phyloP scores from a whole-genome alignment of 257 asterid genomes.

The Solanum chiquidenum region DNA sequence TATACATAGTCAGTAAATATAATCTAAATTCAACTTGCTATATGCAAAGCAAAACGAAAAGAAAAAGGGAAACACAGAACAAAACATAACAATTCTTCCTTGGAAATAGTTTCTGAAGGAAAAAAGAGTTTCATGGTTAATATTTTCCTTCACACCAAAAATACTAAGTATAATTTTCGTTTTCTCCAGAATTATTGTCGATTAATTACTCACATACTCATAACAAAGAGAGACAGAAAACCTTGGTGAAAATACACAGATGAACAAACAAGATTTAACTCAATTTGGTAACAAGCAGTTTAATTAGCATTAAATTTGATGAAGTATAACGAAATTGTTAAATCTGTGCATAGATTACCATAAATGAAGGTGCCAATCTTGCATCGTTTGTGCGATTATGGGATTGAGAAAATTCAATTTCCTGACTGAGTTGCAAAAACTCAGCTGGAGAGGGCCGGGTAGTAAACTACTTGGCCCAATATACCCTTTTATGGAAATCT shows the following conservation, averaged over 20 bases:
- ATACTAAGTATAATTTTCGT: background rate
- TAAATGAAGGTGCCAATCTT: background rate
- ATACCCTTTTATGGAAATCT: background rate
- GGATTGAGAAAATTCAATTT: background rate
- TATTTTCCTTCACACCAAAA: background rate
- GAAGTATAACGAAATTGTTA: background rate
- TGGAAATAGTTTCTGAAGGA: background rate
- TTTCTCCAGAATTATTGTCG: background rate
- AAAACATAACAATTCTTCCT: background rate
- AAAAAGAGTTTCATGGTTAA: background rate
- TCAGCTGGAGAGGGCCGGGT: background rate
- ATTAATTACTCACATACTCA: background rate
- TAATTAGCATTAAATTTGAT: background rate
- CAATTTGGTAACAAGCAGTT: background rate
- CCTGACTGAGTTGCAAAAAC: background rate
- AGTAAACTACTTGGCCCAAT: background rate
- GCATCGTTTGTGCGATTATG: background rate
- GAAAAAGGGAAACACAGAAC: background rate
- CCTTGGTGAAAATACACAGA: background rate
- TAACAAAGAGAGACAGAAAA: too few species aligned
- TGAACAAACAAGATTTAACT: background rate
- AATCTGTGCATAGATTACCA: background rate
- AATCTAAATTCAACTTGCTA: background rate
- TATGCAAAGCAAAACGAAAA: background rate
- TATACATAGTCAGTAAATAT: background rate